A percentile compares a stretch with the other conserved stretches of the same genome.
These are phyloP conservation scores for Scedosporium aurantiacum DNA, from an alignment of 2,329 filamentous ascomycete genomes.

Conservation along the genomic window DNA sequence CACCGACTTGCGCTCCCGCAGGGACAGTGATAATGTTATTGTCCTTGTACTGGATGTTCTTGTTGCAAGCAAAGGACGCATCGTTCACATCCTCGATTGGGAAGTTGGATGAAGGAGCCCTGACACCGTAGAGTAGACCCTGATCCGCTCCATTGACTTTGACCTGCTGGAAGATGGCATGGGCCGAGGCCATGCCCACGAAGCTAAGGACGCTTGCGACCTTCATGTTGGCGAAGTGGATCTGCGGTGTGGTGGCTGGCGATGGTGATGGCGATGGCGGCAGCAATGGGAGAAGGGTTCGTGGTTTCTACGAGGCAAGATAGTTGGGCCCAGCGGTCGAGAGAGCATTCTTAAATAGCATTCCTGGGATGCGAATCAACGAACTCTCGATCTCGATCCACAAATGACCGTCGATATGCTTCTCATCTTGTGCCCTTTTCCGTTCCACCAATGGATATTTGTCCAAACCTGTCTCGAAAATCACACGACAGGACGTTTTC, in stretches of 20 bases:
- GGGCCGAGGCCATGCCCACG: constrained; percentile 23
- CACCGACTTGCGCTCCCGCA: constrained; percentile 35
- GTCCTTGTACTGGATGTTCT: constrained; percentile 22
- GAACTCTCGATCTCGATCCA: too few relatives aligned
- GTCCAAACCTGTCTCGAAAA: too few relatives aligned
- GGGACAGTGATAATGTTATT: constrained; percentile 31
- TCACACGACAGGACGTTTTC: too few relatives aligned
- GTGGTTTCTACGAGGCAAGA: not conserved
- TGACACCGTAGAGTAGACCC: constrained; percentile 36
- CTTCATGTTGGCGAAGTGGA: not conserved
- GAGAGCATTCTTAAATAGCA: too few relatives aligned
- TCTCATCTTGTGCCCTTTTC: not conserved
- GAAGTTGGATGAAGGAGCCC: constrained; percentile 36
- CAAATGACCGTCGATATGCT: not conserved
- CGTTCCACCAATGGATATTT: not conserved
- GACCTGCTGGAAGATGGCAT: constrained; percentile 32
- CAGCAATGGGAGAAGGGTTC: not conserved
- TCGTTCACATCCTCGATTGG: constrained; percentile 37
- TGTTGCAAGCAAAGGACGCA: constrained; percentile 34
- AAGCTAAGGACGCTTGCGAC: constrained; percentile 8
- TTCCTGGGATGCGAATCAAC: too few relatives aligned
- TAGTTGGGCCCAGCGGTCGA: too few relatives aligned
- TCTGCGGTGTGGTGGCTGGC: not conserved
- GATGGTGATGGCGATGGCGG: not conserved
- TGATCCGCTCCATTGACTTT: constrained; percentile 37